phyloP scores from a whole-genome alignment of 129 eudicot species.

The Lactuca sativa region DNA sequence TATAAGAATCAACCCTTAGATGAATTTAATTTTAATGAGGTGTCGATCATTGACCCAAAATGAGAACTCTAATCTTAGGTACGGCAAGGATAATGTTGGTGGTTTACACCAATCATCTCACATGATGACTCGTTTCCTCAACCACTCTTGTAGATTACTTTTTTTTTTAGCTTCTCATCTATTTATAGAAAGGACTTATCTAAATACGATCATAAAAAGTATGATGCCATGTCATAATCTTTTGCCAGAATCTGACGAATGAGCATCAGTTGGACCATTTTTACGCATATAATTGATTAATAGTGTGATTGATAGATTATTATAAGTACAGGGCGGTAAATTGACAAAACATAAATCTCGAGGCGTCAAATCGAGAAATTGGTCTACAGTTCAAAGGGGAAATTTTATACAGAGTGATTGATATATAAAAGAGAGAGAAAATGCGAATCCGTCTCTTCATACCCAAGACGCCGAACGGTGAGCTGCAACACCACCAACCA shows the following conservation, averaged over 20 bases:
- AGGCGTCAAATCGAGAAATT: neutral
- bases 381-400: neutral
- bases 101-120: no score
- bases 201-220: no score
- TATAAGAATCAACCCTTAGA: neutral
- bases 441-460: slow-evolving; percentile 28
- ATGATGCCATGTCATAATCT: no score
- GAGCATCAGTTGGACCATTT: neutral
- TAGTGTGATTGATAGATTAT: neutral
- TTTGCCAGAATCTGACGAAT: neutral
- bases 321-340: neutral
- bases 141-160: neutral
- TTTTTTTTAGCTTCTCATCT: no score
- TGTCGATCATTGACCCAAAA: no score
- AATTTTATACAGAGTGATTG: neutral
- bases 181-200: no score
- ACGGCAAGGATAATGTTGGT: no score
- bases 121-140: neutral
- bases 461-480: slow-evolving; percentile 40
- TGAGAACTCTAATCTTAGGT: no score
- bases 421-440: neutral
- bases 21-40: no score
- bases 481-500: slow-evolving; percentile 28
- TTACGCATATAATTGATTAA: neutral
- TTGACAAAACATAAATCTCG: neutral